phyloP scores from a whole-genome alignment of 352 stramenopile species.

The Pythium myriotylum region DNA sequence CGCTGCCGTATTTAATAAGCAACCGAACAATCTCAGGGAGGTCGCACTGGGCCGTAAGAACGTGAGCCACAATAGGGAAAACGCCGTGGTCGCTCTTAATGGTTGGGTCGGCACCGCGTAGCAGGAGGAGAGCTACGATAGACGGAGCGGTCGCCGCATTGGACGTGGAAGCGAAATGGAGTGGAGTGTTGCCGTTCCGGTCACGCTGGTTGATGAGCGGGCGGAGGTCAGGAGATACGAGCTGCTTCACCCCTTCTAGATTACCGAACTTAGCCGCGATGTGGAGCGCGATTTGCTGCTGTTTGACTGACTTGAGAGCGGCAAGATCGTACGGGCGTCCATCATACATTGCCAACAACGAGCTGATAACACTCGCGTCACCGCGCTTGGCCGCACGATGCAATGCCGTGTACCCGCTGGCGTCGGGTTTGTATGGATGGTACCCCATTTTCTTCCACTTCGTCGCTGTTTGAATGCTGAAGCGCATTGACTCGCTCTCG shows the following conservation, averaged over 20 bases:
- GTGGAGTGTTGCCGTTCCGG: constrained; percentile 79
- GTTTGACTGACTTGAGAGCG: constrained; percentile 64
- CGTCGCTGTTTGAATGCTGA: constrained; percentile 72
- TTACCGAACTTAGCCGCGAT: constrained; percentile 84
- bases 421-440: constrained; percentile 81
- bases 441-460: constrained; percentile 89
- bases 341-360: constrained; percentile 83
- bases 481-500: constrained; percentile 79
- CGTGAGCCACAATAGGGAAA: constrained; percentile 77
- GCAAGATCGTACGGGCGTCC: constrained; percentile 68
- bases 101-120: constrained; percentile 57
- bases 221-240: constrained; percentile 61
- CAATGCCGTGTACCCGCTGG: constrained; percentile 77
- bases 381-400: constrained; percentile 76
- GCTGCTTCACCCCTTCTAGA: constrained; percentile 51
- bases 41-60: constrained; percentile 72
- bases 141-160: constrained; percentile 44
- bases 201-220: constrained; percentile 62
- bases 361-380: constrained; percentile 64
- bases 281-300: constrained; percentile 80
- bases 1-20: constrained; percentile 74
- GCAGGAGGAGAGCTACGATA: constrained; percentile 65
- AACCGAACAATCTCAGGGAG: constrained; percentile 69
- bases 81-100: constrained; percentile 74
- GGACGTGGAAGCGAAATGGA: constrained; percentile 81